A percentile compares a stretch with the other conserved stretches of the same genome.
Evolutionary conservation across 2,329 filamentous ascomycete genomes (phyloP).

Genomic region (Dactylellina drechsleri): DNA sequence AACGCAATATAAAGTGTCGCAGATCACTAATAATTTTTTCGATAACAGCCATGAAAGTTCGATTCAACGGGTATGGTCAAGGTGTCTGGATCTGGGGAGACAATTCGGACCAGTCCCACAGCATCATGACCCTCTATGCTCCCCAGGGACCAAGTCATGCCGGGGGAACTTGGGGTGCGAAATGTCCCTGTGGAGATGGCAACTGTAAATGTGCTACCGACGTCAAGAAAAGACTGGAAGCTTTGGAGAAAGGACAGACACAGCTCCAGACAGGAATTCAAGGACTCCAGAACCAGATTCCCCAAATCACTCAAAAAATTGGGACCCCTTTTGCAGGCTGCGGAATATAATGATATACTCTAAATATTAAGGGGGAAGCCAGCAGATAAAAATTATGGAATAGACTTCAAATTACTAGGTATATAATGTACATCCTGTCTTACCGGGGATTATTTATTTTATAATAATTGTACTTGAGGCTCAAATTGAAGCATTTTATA

Average conservation of each 20-base stretch:
- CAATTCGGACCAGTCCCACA: conserved; percentile 48
- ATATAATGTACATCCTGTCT: no score
- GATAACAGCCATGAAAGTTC: conserved; percentile 44
- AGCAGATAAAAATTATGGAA: background rate
- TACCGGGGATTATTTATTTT: no score
- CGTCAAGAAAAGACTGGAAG: conserved; percentile 25
- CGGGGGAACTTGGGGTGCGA: conserved; percentile 31
- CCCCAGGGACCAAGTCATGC: conserved; percentile 43
- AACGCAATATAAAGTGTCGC: conserved; percentile 19
- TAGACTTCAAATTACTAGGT: background rate
- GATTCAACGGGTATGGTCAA: conserved; percentile 49
- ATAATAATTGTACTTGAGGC: no score
- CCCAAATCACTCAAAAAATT: conserved; percentile 1
- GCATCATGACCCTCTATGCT: conserved; percentile 40
- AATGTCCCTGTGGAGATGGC: conserved; percentile 34
- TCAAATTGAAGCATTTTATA: no score
- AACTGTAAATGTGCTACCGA: conserved; percentile 25
- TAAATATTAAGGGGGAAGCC: background rate
- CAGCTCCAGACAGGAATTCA: conserved; percentile 3
- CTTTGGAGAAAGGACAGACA: conserved; percentile 24
- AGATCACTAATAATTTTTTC: conserved; percentile 15
- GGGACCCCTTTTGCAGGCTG: conserved; percentile 33
- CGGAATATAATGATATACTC: conserved; percentile 18
- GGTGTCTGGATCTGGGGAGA: conserved; percentile 52
- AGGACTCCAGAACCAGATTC: background rate